These are phyloP conservation scores for Saccharomyces hybrid DNA, from an alignment of 1,139 yeast species.

Conservation along the genomic window DNA sequence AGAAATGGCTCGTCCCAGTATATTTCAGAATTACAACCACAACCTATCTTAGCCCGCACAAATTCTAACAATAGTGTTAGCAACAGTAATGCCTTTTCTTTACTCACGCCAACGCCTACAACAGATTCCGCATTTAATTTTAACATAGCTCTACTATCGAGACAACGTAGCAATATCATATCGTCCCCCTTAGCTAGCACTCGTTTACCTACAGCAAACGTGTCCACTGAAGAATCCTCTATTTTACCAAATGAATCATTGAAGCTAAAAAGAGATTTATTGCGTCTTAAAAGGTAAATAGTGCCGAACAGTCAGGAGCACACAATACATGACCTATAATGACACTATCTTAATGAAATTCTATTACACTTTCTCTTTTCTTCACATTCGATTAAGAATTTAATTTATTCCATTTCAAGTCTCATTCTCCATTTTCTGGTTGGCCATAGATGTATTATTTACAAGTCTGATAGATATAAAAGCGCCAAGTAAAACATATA, in stretches of 20 bases:
- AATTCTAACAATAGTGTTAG: background rate
- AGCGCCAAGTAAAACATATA: slow-evolving; percentile 1
- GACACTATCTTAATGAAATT: slow-evolving; percentile 1
- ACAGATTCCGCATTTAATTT: slow-evolving; percentile 5
- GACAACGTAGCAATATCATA: slow-evolving; percentile 10
- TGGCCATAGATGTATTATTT: slow-evolving; percentile 6
- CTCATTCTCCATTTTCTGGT: slow-evolving; percentile 4
- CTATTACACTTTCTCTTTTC: background rate
- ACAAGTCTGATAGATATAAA: slow-evolving; percentile 6
- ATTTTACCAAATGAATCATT: background rate
- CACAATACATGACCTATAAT: background rate
- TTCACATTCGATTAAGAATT: background rate
- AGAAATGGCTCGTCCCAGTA: background rate
- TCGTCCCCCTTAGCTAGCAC: background rate
- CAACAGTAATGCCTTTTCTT: background rate
- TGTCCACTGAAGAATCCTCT: background rate
- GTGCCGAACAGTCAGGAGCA: background rate
- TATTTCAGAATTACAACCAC: background rate
- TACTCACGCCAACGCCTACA: background rate
- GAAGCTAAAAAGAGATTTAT: background rate
- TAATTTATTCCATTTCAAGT: background rate
- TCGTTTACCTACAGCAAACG: background rate
- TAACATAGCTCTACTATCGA: slow-evolving; percentile 6
- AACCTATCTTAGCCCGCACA: background rate
- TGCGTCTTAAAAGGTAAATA: background rate